Conservation (phyloP, 2,329 filamentous ascomycete species). For the Exophiala spinifera region DNA sequence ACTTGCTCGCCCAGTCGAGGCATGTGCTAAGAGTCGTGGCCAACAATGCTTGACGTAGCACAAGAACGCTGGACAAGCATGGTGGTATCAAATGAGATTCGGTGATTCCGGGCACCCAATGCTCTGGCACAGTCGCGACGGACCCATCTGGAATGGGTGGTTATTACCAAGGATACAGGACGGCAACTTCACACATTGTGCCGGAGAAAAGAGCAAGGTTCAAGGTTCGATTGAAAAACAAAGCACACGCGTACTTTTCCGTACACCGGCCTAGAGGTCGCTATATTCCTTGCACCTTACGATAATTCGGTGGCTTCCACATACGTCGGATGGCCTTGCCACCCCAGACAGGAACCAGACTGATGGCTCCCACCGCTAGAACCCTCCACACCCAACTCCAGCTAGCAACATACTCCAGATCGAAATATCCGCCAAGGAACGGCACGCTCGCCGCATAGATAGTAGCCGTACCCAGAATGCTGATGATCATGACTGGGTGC, state of each 20-base stretch:
- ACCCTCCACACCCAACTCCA: slow-evolving; percentile 87
- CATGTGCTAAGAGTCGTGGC: background rate
- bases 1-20: too few relatives aligned
- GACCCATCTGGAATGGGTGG: too few relatives aligned
- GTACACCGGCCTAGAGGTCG: background rate
- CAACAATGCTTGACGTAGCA: background rate
- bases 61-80: slow-evolving; percentile 5
- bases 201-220: background rate
- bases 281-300: slow-evolving; percentile 65
- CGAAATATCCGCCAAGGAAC: slow-evolving; percentile 86
- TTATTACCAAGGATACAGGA: too few relatives aligned
- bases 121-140: background rate
- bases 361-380: slow-evolving; percentile 72
- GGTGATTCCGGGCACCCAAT: background rate
- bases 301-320: slow-evolving; percentile 87
- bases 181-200: too few relatives aligned
- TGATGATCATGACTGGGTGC: slow-evolving; percentile 88
- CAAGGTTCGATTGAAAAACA: background rate
- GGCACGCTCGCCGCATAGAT: slow-evolving; percentile 81
- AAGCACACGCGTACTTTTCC: too few relatives aligned
- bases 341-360: slow-evolving; percentile 80
- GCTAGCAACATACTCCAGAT: slow-evolving; percentile 73
- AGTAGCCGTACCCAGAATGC: slow-evolving; percentile 75
- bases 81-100: slow-evolving; percentile 7
- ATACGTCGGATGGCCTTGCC: slow-evolving; percentile 80